Percentiles rank a stretch among this genome's conserved stretches.
Evolutionary conservation across 2,329 filamentous ascomycete genomes (phyloP).

Genomic region (Fonsecaea pedrosoi): DNA sequence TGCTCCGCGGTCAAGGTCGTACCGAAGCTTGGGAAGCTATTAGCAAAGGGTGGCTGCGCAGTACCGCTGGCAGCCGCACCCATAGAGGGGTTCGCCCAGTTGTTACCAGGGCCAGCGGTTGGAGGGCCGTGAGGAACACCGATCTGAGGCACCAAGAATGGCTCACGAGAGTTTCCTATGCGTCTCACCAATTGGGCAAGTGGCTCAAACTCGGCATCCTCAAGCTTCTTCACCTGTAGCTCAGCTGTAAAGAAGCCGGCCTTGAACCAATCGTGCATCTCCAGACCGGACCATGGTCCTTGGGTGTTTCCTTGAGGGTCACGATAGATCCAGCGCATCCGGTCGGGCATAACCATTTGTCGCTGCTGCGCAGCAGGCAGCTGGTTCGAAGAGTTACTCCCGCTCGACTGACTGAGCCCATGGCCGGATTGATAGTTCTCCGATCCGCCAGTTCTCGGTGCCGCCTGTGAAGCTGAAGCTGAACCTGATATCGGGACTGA

Average conservation of each 20-base stretch:
- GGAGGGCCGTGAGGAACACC: constrained; percentile 84
- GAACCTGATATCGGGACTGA: constrained; percentile 28
- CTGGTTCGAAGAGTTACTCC: constrained; percentile 52
- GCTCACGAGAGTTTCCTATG: constrained; percentile 96
- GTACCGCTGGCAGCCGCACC: constrained; percentile 62
- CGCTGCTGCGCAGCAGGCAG: constrained; percentile 73
- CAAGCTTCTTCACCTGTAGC: constrained; percentile 89
- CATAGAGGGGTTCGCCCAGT: constrained; percentile 51
- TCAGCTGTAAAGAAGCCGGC: constrained; percentile 97
- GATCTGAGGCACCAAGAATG: constrained; percentile 96
- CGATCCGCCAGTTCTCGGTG: constrained; percentile 21
- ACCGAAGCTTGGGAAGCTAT: constrained; percentile 93
- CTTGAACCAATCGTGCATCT: constrained; percentile 99
- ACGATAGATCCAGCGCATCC: constrained; percentile 98
- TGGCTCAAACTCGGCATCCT: constrained; percentile 93
- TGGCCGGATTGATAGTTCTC: constrained; percentile 43
- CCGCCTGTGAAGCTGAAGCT: constrained; percentile 16
- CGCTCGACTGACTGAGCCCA: constrained; percentile 45
- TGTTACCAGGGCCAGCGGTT: constrained; percentile 34
- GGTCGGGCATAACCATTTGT: constrained; percentile 98
- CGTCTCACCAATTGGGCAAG: constrained; percentile 91
- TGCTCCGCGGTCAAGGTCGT: constrained; percentile 96
- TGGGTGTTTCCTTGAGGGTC: constrained; percentile 92
- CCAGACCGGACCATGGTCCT: constrained; percentile 91
- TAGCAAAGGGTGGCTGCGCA: constrained; percentile 86